Percentiles rank a stretch among this genome's conserved stretches.
These are phyloP conservation scores for Petasospora rhodanensis DNA, from an alignment of 1,139 yeast genomes.

Conservation along the genomic window DNA sequence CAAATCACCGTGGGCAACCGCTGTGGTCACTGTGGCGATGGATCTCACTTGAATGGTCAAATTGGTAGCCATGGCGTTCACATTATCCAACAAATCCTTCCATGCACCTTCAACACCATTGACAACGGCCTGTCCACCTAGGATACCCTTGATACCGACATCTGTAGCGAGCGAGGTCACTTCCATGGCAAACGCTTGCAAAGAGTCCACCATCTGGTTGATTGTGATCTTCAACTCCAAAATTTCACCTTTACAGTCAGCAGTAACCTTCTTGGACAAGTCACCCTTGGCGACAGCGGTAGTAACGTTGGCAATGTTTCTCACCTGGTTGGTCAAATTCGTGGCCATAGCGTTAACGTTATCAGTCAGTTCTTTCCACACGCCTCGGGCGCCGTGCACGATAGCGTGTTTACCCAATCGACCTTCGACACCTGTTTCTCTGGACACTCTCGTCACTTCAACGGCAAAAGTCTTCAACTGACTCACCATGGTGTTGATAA, in stretches of 20 bases:
- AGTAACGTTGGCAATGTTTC: constrained; percentile 89
- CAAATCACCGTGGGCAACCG: constrained; percentile 88
- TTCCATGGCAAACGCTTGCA: constrained; percentile 84
- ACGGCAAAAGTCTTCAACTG: constrained; percentile 81
- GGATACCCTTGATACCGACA: constrained; percentile 84
- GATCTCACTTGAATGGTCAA: constrained; percentile 86
- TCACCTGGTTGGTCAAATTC: constrained; percentile 82
- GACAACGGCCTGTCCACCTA: constrained; percentile 90
- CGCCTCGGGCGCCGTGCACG: constrained; percentile 83
- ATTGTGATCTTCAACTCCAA: constrained; percentile 85
- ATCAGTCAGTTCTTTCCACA: constrained; percentile 88
- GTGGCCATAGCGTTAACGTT: constrained; percentile 93
- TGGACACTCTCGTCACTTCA: constrained; percentile 85
- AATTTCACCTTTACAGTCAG: constrained; percentile 91
- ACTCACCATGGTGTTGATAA: constrained; percentile 86
- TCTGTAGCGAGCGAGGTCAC: constrained; percentile 84
- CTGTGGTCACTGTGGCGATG: constrained; percentile 87
- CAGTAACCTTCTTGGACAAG: constrained; percentile 82
- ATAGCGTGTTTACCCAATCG: constrained; percentile 88
- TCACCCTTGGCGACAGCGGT: constrained; percentile 95
- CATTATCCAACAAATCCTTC: constrained; percentile 89
- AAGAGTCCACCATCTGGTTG: constrained; percentile 90
- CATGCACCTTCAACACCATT: constrained; percentile 93
- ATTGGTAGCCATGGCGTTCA: constrained; percentile 85
- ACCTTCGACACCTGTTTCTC: constrained; percentile 91